phyloP scores from a whole-genome alignment of 768 basidiomycete genomes.

The Austroboletus festivus region DNA sequence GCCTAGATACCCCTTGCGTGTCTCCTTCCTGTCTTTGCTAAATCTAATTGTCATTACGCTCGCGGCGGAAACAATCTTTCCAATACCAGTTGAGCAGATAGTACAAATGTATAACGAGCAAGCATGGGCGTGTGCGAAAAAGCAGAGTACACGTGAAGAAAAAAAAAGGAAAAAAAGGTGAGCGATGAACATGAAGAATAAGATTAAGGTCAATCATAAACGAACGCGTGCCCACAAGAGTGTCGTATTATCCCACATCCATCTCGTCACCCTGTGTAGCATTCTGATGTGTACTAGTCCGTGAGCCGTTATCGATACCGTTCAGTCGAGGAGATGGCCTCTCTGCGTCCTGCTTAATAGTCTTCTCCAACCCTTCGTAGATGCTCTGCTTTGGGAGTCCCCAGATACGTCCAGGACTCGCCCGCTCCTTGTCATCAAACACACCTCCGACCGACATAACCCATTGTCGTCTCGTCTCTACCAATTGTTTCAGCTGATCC shows the following conservation, averaged over 20 bases:
- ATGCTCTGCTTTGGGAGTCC: constrained; percentile 76
- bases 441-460: constrained; percentile 70
- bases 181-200: constrained; percentile 29
- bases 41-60: constrained; percentile 2
- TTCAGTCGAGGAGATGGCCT: constrained; percentile 20
- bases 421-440: constrained; percentile 71
- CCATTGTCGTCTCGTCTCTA: constrained; percentile 77
- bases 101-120: constrained; percentile 20
- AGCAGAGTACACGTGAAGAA: constrained; percentile 23
- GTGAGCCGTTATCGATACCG: constrained; percentile 19
- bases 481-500: constrained; percentile 66
- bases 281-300: constrained; percentile 37
- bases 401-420: constrained; percentile 65
- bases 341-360: constrained; percentile 41
- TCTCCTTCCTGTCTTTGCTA: neutral
- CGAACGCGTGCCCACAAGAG: constrained; percentile 6
- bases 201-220: constrained; percentile 14
- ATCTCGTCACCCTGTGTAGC: constrained; percentile 57
- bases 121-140: constrained; percentile 19
- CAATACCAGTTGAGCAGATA: constrained; percentile 11
- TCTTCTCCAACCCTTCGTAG: constrained; percentile 72
- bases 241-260: constrained; percentile 62
- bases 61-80: constrained; percentile 4
- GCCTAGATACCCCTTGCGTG: constrained; percentile 6
- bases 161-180: too few species aligned